Base-by-base conservation (phyloP, 2,329 filamentous ascomycete species). In the Alternaria sp. region DNA sequence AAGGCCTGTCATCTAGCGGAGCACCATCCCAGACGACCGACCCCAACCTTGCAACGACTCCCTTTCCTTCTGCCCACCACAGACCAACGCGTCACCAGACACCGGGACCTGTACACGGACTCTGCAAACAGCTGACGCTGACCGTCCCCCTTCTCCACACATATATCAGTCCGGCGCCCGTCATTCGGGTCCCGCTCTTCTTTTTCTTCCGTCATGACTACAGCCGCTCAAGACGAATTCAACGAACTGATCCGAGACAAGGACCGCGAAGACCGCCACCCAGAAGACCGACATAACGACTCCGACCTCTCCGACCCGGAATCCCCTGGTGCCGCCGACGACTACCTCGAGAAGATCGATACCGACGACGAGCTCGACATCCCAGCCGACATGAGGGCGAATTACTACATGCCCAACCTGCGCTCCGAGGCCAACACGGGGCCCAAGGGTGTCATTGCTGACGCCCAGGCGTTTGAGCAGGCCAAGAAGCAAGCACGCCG, bases 371-470 rank as follows among this genome's bases (percentile, higher is more conserved):
- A 82, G 69, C 79, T 82, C 71, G 81, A 83, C 63, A 64, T 80
- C 25, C 74, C 79, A 54, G 71, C 75, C 68, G 75, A 89, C 73
- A 89, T 89, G 79, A 86, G 89, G 56, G 83, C 85, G 62, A 81
- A 86, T 69, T 85, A 84, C 78, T 82, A 81, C 71, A 82, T 85
- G 77, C 80, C 92, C 73, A 86, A 85, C 74, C 87, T 91, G 64
- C 79, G 92, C 77, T 88, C 83, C 57, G 89, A 90, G 61, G 87
- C 88, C 69, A 89, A 91, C 70, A 95, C 92, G 3, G 92, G 92
- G 50, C 92, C 93, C 70, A 95, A 95, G 83, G 92, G 92, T 66
- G 92, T 96, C 79, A 95, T 96, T 74, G 91, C 92, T 71, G 92
- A 96, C 77, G 92, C 92, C 40, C 86, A 91, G 74, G 89, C 89